phyloP scores from a whole-genome alignment of 495 filamentous ascomycete species.

The Apodospora peruviana region DNA sequence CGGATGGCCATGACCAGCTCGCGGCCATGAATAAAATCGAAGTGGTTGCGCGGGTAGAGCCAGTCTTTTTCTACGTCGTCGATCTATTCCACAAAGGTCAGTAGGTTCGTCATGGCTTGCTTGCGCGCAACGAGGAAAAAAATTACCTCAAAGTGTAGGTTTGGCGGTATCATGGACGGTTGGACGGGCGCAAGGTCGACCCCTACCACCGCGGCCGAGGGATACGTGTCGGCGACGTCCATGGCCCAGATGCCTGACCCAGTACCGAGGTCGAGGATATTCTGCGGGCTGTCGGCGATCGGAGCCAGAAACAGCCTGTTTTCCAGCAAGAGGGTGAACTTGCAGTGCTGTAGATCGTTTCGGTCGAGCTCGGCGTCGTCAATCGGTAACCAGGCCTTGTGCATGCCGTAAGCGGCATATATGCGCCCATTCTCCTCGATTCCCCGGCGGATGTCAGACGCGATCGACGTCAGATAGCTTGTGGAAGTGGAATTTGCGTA shows the following conservation, averaged over 20 bases:
- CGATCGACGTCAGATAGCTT: conserved; percentile 12
- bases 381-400: conserved; percentile 11
- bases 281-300: conserved; percentile 36
- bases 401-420: conserved; percentile 10
- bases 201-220: conserved; percentile 48
- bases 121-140: too few relatives aligned
- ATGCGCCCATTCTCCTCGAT: conserved; percentile 9
- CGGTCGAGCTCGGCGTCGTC: conserved; percentile 11
- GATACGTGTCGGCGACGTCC: conserved; percentile 45
- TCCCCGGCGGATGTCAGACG: conserved; percentile 8
- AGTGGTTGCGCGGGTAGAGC: conserved; percentile 43
- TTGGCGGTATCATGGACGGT: conserved; percentile 43
- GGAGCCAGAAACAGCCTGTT: conserved; percentile 54
- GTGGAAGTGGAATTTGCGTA: conserved; percentile 8
- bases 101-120: too few relatives aligned
- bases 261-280: conserved; percentile 57
- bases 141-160: conserved; percentile 43
- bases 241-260: conserved; percentile 20
- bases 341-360: conserved; percentile 20
- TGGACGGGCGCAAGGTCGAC: conserved; percentile 60
- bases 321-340: conserved; percentile 36
- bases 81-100: too few relatives aligned
- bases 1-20: conserved; percentile 48
- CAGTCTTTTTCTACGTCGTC: conserved; percentile 53
- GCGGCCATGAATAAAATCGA: conserved; percentile 64